Percentiles rank a stretch among this genome's conserved stretches.
Conservation (phyloP, 1,284 basidiomycete species). For the Trichosporon sp. region DNA sequence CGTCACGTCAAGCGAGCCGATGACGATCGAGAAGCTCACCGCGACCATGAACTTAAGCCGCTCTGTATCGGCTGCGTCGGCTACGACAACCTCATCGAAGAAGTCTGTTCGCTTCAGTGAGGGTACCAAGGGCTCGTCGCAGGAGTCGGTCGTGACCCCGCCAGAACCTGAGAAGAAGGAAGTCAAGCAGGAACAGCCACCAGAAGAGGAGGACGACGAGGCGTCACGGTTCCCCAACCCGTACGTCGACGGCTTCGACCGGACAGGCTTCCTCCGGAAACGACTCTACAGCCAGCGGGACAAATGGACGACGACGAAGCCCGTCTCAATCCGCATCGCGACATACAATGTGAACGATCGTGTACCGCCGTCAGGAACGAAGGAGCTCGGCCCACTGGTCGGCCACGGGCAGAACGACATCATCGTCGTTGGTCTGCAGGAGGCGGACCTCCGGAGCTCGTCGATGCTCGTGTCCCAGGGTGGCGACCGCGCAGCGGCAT, state of each 20-base stretch:
- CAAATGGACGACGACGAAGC: slow-evolving; percentile 39
- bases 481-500: slow-evolving; percentile 59
- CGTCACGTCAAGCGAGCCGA: slow-evolving; percentile 3
- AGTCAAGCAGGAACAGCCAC: not conserved
- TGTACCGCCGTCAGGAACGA: slow-evolving; percentile 45
- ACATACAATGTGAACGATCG: slow-evolving; percentile 55
- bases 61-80: not conserved
- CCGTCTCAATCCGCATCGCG: slow-evolving; percentile 44
- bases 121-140: not conserved
- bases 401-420: slow-evolving; percentile 48
- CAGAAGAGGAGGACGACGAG: slow-evolving; percentile 12
- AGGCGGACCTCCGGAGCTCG: slow-evolving; percentile 49
- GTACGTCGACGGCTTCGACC: slow-evolving; percentile 38
- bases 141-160: not conserved
- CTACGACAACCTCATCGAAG: not conserved
- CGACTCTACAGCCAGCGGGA: slow-evolving; percentile 40
- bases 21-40: slow-evolving; percentile 9
- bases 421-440: slow-evolving; percentile 51
- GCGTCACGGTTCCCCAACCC: slow-evolving; percentile 43
- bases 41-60: slow-evolving; percentile 1
- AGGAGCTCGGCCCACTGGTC: slow-evolving; percentile 43
- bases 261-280: slow-evolving; percentile 41
- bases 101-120: slow-evolving; percentile 12
- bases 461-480: slow-evolving; percentile 49
- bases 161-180: not conserved